These are phyloP conservation scores for Aquilaria agallochum DNA, from an alignment of 441 rosid genomes.

Conservation along the genomic window DNA sequence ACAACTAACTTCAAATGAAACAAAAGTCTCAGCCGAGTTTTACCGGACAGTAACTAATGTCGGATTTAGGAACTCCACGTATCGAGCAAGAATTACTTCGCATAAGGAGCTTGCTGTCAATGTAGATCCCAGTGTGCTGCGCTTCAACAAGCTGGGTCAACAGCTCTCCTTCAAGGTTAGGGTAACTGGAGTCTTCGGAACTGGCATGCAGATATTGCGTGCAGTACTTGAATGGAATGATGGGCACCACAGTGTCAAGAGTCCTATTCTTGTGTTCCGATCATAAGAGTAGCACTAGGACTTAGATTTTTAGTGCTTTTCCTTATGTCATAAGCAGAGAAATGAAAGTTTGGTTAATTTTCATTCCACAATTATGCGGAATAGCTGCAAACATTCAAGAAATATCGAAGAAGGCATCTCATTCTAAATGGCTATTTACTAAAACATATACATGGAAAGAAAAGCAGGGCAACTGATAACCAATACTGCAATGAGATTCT, in stretches of 20 bases:
- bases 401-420: no score
- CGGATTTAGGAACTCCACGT: slow-evolving; percentile 29
- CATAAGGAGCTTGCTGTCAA: slow-evolving; percentile 31
- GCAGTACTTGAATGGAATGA: slow-evolving; percentile 67
- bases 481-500: not conserved
- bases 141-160: slow-evolving; percentile 23
- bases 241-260: slow-evolving; percentile 44
- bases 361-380: no score
- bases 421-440: not conserved
- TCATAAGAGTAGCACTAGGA: not conserved
- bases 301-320: not conserved
- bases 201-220: slow-evolving; percentile 27
- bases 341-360: no score
- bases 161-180: slow-evolving; percentile 38
- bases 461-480: not conserved
- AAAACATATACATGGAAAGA: not conserved
- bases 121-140: slow-evolving; percentile 35
- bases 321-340: no score
- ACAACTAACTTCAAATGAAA: slow-evolving; percentile 17
- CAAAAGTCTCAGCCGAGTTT: slow-evolving; percentile 33
- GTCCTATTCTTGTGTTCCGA: slow-evolving; percentile 46
- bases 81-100: slow-evolving; percentile 36
- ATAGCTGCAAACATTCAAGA: no score
- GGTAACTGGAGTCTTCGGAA: slow-evolving; percentile 35
- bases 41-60: slow-evolving; percentile 49